phyloP scores from a whole-genome alignment of 108 stramenopile genomes.

The Conticribra guillardii region DNA sequence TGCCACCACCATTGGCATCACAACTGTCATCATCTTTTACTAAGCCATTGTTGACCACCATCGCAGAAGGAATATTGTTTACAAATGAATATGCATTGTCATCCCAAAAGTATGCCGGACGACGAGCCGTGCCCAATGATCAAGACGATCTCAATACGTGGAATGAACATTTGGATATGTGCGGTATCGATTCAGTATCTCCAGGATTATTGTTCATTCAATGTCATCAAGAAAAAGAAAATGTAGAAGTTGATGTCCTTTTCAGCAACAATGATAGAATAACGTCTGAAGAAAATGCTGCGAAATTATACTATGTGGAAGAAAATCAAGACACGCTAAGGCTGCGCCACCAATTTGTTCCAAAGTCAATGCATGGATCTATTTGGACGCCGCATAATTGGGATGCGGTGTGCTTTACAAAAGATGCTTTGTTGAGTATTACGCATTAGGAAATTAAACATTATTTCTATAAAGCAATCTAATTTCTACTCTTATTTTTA shows the following conservation, averaged over 20 bases:
- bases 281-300: background rate
- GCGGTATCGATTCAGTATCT: constrained; percentile 55
- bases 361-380: constrained; percentile 61
- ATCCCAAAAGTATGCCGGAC: constrained; percentile 53
- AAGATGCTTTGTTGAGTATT: no score
- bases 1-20: no score
- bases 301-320: no score
- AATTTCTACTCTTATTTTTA: no score
- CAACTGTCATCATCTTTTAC: no score
- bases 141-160: constrained; percentile 50
- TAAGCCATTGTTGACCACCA: no score
- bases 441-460: no score
- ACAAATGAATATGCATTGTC: constrained; percentile 68
- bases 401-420: constrained; percentile 52
- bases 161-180: constrained; percentile 49
- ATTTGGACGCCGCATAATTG: constrained; percentile 85
- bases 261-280: background rate
- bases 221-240: background rate
- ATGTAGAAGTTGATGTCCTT: no score
- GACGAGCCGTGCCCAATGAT: constrained; percentile 58
- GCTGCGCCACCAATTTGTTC: constrained; percentile 50
- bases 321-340: background rate
- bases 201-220: constrained; percentile 71
- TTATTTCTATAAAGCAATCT: no score
- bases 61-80: constrained; percentile 56